A percentile compares a stretch with the other conserved stretches of the same genome.
Conservation (phyloP, 108 stramenopile species). For the Stephanodiscus triporus region DNA sequence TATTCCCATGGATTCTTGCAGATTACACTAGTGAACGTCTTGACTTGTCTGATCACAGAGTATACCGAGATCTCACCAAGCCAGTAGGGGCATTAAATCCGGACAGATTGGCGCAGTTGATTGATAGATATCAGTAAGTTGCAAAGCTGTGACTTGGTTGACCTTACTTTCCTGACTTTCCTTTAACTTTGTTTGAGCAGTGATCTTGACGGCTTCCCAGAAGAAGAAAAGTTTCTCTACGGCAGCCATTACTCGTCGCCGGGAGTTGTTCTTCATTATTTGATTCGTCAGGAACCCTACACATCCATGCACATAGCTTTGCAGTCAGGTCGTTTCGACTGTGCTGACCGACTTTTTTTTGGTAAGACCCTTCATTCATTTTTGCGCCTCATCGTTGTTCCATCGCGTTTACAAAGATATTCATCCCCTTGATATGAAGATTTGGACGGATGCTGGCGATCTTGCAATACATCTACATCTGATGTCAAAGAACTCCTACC, state of each 20-base stretch:
- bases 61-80: constrained; percentile 91
- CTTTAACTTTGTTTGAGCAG: constrained; percentile 11
- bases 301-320: constrained; percentile 89
- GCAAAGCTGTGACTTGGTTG: too few relatives aligned
- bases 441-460: constrained; percentile 71
- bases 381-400: background rate
- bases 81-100: constrained; percentile 94
- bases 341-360: constrained; percentile 93
- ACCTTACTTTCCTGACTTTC: constrained; percentile 2
- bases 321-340: constrained; percentile 95
- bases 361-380: constrained; percentile 13
- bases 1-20: constrained; percentile 96
- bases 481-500: constrained; percentile 96
- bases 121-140: constrained; percentile 64
- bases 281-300: constrained; percentile 89
- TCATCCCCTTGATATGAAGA: constrained; percentile 16
- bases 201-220: constrained; percentile 81
- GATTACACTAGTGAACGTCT: constrained; percentile 83
- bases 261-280: constrained; percentile 89
- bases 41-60: constrained; percentile 74
- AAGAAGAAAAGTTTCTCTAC: constrained; percentile 86
- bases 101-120: constrained; percentile 65
- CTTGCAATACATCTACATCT: constrained; percentile 74
- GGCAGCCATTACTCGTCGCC: constrained; percentile 96
- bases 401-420: background rate